phyloP scores from a whole-genome alignment of 345 rosid species.

The Sisymbrium altissimum region DNA sequence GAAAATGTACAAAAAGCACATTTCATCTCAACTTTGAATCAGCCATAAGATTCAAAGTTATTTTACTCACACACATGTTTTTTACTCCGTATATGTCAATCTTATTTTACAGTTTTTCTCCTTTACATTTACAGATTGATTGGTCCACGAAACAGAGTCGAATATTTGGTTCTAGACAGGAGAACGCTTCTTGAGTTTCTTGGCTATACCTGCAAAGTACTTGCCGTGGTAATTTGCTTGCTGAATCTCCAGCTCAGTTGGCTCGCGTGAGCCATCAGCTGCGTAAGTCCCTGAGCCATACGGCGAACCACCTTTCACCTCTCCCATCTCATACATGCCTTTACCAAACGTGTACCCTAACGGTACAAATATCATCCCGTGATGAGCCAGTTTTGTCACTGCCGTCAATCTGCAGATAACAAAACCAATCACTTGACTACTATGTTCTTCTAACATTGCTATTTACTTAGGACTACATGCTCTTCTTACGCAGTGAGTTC shows the following conservation, averaged over 20 bases:
- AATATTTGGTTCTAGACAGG: not conserved
- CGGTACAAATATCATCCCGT: constrained; percentile 90
- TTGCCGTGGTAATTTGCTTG: constrained; percentile 87
- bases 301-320: constrained; percentile 88
- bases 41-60: not conserved
- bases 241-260: constrained; percentile 73
- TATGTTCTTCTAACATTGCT: not conserved
- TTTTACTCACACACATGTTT: not conserved
- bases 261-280: constrained; percentile 75
- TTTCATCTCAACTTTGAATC: not conserved
- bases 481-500: constrained; percentile 92
- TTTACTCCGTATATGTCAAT: constrained; percentile 3
- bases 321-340: constrained; percentile 84
- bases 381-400: constrained; percentile 80
- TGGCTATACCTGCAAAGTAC: constrained; percentile 75
- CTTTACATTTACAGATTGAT: constrained; percentile 13
- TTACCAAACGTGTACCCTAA: constrained; percentile 81
- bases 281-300: constrained; percentile 96
- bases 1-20: constrained; percentile 47
- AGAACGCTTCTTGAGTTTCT: constrained; percentile 48
- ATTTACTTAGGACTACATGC: not conserved
- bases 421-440: not conserved
- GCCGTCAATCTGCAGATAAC: constrained; percentile 63
- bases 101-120: not conserved
- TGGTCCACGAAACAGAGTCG: not conserved